These are phyloP conservation scores for Pseudogymnoascus sp. DNA, from an alignment of 2,329 filamentous ascomycete genomes.

Conservation along the genomic window DNA sequence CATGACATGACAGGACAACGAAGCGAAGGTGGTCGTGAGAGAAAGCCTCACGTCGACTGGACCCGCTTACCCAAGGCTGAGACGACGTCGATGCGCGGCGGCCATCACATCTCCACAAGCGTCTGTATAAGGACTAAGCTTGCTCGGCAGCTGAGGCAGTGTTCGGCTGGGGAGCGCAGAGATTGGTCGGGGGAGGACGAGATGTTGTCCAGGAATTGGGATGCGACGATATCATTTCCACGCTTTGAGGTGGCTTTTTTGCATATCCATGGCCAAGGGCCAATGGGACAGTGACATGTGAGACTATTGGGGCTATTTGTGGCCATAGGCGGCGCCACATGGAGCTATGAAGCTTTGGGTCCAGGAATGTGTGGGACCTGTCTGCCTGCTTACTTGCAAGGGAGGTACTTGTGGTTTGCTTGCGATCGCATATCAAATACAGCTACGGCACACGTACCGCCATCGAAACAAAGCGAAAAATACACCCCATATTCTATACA, in stretches of 20 bases:
- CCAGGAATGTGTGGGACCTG: background rate
- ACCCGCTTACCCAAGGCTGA: background rate
- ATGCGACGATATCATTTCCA: constrained; percentile 1
- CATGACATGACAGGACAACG: background rate
- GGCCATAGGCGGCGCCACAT: background rate
- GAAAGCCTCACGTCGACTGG: constrained; percentile 2
- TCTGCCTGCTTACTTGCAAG: background rate
- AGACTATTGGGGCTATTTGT: background rate
- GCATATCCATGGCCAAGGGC: background rate
- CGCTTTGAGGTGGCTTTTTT: constrained; percentile 1
- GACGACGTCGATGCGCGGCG: background rate
- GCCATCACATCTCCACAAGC: background rate
- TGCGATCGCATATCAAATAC: background rate
- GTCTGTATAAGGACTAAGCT: background rate
- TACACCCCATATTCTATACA: background rate
- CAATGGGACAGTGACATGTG: background rate
- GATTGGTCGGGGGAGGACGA: background rate
- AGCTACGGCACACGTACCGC: background rate
- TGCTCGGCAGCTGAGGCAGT: constrained; percentile 2
- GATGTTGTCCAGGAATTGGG: background rate
- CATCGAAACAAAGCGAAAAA: background rate
- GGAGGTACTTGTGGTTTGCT: background rate
- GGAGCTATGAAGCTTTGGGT: constrained; percentile 1
- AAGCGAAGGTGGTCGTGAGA: background rate
- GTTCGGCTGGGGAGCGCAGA: background rate